Conservation (phyloP, 1,139 yeast species). For the Yamadazyma atlantica region DNA sequence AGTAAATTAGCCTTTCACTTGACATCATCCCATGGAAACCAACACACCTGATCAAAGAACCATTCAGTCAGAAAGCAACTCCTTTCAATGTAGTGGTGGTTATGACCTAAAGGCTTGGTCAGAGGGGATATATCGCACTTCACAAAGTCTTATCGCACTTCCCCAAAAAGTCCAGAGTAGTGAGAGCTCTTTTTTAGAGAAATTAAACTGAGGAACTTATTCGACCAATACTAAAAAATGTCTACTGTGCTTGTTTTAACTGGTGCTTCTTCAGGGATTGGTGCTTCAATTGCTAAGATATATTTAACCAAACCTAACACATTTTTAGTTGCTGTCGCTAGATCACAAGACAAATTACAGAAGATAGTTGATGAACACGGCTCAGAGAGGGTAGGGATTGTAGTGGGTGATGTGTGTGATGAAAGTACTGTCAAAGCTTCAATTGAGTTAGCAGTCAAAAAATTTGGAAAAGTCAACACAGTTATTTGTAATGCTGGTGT, state of each 20-base stretch:
- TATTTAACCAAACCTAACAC: constrained; percentile 43
- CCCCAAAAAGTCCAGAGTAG: too few species aligned
- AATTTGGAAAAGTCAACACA: constrained; percentile 66
- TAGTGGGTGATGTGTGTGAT: constrained; percentile 68
- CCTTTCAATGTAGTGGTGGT: too few species aligned
- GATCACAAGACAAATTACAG: constrained; percentile 52
- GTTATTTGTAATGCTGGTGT: constrained; percentile 87
- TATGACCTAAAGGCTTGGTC: too few species aligned
- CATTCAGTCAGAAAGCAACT: too few species aligned
- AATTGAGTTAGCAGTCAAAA: constrained; percentile 45
- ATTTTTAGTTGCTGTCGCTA: constrained; percentile 69
- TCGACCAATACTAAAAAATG: constrained; percentile 4
- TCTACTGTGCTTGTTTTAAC: constrained; percentile 44
- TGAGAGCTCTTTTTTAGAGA: too few species aligned
- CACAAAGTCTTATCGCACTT: too few species aligned
- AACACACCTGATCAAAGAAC: too few species aligned
- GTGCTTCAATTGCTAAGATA: constrained; percentile 62
- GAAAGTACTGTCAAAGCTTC: constrained; percentile 34
- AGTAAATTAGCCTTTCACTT: too few species aligned
- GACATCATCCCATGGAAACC: too few species aligned
- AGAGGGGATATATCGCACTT: too few species aligned
- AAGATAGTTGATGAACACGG: constrained; percentile 47
- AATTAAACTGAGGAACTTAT: too few species aligned
- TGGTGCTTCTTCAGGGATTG: constrained; percentile 84
- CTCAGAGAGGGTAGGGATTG: constrained; percentile 47